Conservation (phyloP, 106 monocot genomes). For the Dendrobium chrysotoxum region DNA sequence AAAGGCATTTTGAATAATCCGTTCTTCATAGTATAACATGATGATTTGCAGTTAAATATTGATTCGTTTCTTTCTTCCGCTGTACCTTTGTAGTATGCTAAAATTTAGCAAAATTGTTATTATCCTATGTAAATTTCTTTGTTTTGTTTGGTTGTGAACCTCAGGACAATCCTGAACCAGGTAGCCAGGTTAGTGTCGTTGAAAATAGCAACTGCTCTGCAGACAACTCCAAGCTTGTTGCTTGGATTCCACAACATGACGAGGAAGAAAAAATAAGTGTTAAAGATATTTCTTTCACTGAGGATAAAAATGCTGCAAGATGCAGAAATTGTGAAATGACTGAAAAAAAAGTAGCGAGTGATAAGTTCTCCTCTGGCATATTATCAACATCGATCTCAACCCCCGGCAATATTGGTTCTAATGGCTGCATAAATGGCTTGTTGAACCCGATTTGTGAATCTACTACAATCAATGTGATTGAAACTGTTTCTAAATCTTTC, state of each 20-base stretch:
- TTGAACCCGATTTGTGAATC: background rate
- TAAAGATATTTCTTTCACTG: constrained; percentile 6
- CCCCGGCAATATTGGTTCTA: too few species aligned
- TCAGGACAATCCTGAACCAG: constrained; percentile 20
- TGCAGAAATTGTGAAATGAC: constrained; percentile 8
- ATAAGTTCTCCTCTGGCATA: background rate
- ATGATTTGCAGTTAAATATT: background rate
- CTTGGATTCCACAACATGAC: constrained; percentile 4
- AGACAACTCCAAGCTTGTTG: constrained; percentile 2
- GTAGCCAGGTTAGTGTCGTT: constrained; percentile 14
- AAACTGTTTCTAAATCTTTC: background rate
- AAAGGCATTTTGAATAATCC: too few species aligned
- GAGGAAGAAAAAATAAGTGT: constrained; percentile 16
- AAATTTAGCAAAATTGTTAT: background rate
- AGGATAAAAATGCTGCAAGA: background rate
- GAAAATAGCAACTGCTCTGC: constrained; percentile 14
- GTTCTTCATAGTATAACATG: too few species aligned
- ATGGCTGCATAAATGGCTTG: too few species aligned
- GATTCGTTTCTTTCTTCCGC: background rate
- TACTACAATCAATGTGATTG: background rate
- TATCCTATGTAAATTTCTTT: background rate
- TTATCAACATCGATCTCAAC: too few species aligned
- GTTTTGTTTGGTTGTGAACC: background rate
- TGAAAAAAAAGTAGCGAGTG: constrained; percentile 7
- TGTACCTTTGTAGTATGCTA: background rate